Evolutionary conservation across 306 rosid genomes (phyloP).

Genomic region (Crataegus laevigata): DNA sequence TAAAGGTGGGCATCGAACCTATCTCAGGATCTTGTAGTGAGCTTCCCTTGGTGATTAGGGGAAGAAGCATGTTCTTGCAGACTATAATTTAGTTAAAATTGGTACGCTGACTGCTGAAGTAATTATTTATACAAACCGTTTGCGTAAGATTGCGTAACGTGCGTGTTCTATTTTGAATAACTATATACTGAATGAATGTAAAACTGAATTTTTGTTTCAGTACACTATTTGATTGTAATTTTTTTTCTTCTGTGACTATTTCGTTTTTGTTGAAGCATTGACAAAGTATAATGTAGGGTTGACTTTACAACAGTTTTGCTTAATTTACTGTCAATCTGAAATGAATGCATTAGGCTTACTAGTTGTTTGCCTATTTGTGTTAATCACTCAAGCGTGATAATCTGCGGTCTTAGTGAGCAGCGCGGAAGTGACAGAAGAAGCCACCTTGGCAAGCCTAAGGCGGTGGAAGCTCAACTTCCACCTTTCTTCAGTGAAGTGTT

Average conservation of each 20-base stretch:
- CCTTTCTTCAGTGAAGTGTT: too few relatives aligned
- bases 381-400: too few relatives aligned
- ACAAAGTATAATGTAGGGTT: background rate
- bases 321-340: background rate
- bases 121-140: background rate
- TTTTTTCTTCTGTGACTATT: background rate
- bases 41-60: constrained; percentile 7
- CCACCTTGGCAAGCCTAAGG: too few relatives aligned
- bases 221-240: background rate
- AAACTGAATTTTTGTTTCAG: background rate
- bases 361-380: too few relatives aligned
- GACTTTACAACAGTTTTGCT: background rate
- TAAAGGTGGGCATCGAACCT: background rate
- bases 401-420: too few relatives aligned
- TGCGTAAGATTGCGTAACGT: background rate
- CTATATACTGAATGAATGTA: background rate
- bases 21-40: background rate
- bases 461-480: too few relatives aligned
- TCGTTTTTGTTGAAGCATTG: background rate
- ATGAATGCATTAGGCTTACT: too few relatives aligned
- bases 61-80: constrained; percentile 11
- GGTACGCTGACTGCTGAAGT: constrained; percentile 18
- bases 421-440: too few relatives aligned
- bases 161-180: background rate
- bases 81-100: constrained; percentile 18